Evolutionary conservation across 1,139 yeast species (phyloP), one percentile per base, ranked within the genome.

Genomic region (Debaryomyces psychrophilus): DNA sequence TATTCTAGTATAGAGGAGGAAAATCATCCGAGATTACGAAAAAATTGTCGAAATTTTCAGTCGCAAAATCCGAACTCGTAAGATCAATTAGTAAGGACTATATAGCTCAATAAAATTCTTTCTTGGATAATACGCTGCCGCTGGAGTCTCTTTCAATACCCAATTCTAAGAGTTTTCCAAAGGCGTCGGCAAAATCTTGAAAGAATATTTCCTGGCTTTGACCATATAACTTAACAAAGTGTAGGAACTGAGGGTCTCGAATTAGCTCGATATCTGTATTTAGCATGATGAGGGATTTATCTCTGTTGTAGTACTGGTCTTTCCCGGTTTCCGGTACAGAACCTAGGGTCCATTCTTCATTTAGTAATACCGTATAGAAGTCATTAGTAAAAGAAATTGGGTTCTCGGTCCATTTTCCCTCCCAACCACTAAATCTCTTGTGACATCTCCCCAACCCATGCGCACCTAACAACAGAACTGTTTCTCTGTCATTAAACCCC

Each of bases 371-470:
- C 41, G 51, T 60, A 50, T 58, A 74, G 48, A 72, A 71, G 6
- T 66, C 69, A 51, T 74, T 74, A 45, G 69, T 66, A 55, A 75
- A 74, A 8, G 44, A 51, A 3, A 58, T 58, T 0, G 77, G 77
- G 18, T 63, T 48, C 8, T 46, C 46, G 0, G 77, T 71, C 79
- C 79, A 73, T 49, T 65, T 61, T 2, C 79, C 79, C 38, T 69
- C 70, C 65, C 74, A 74, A 5, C 79, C 78, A 52, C 77, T 70
- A 43, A 59, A 71, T 42, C 75, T 66, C 44, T 76, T 72, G 58
- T 84, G 89, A 54, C 87, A 81, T 36, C 88, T 70, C 14, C 90
- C 90, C 20, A 84, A 61, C 28, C 81, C 77, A 62, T 84, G 89
- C 2, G 86, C 85, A 9, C 90, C 90, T 29, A 80, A 65, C 34